Percentiles rank a stretch among this genome's conserved stretches.
Evolutionary conservation across 306 rosid species (phyloP).

Genomic region (Oemleria cerasiformis): DNA sequence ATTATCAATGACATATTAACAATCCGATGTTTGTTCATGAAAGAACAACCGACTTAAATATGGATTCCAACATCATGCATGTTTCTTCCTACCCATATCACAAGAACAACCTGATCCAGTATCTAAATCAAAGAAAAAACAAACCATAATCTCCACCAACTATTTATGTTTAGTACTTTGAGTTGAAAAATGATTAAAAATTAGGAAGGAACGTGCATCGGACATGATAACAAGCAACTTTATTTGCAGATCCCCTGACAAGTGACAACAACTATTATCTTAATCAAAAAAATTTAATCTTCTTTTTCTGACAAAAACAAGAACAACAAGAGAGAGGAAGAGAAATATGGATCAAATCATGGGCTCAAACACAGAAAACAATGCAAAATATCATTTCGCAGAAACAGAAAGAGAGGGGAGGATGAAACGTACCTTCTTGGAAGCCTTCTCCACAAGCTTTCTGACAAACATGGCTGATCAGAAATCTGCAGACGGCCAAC

Average conservation of each 20-base stretch:
- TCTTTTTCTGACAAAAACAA: no score
- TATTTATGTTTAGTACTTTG: no score
- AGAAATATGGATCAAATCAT: background rate
- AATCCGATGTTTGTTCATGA: no score
- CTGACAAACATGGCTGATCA: slow-evolving; percentile 62
- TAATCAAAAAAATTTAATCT: background rate
- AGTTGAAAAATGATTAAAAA: background rate
- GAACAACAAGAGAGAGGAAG: background rate
- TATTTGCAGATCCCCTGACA: slow-evolving; percentile 9
- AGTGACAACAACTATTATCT: slow-evolving; percentile 12
- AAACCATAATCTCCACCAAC: background rate
- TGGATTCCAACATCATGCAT: no score
- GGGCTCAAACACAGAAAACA: no score
- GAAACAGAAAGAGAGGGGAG: background rate
- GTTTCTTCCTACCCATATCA: no score
- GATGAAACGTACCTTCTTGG: slow-evolving; percentile 56
- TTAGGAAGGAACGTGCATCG: background rate
- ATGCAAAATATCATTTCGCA: background rate
- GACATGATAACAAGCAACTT: background rate
- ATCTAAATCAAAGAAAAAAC: no score
- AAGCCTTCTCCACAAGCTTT: slow-evolving; percentile 84
- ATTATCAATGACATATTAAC: no score
- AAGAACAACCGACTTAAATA: no score
- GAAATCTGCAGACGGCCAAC: background rate
- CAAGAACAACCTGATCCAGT: background rate